Conservation (phyloP, 352 stramenopile species). For the Phytophthora tubulina region DNA sequence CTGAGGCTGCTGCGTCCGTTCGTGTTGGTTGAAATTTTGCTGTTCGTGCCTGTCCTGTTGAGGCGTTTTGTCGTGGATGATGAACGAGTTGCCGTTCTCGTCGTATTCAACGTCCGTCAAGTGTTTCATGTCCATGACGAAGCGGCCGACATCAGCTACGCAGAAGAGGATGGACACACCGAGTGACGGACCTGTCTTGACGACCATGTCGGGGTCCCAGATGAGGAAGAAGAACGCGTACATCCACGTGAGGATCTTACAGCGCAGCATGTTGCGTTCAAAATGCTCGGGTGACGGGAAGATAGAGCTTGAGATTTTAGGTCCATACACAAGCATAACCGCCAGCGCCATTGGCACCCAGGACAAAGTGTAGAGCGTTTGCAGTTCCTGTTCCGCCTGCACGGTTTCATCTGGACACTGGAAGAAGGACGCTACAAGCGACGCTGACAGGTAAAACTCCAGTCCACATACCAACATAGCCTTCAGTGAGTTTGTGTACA, state of each 20-base stretch:
- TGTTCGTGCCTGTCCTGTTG: slow-evolving; percentile 7
- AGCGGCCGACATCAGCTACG: slow-evolving; percentile 72
- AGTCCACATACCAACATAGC: slow-evolving; percentile 63
- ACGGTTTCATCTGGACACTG: slow-evolving; percentile 57
- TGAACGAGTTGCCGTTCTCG: slow-evolving; percentile 55
- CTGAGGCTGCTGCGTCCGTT: slow-evolving; percentile 12
- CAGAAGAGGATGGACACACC: slow-evolving; percentile 78
- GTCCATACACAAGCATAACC: slow-evolving; percentile 63
- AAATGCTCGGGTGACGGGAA: slow-evolving; percentile 70
- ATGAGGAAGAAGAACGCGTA: slow-evolving; percentile 71
- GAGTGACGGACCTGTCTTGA: slow-evolving; percentile 76
- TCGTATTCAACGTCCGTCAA: slow-evolving; percentile 78
- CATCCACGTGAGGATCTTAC: slow-evolving; percentile 77
- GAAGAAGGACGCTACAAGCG: slow-evolving; percentile 78
- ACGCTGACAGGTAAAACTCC: slow-evolving; percentile 80
- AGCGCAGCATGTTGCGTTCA: slow-evolving; percentile 70
- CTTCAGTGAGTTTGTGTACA: slow-evolving; percentile 72
- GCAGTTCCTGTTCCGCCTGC: slow-evolving; percentile 74
- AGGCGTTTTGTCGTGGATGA: slow-evolving; percentile 30
- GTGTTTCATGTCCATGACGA: slow-evolving; percentile 77
- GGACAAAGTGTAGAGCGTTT: slow-evolving; percentile 72
- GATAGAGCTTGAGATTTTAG: slow-evolving; percentile 47
- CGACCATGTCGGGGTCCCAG: slow-evolving; percentile 73
- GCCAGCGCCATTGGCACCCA: slow-evolving; percentile 64
- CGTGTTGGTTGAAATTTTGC: slow-evolving; percentile 8